A percentile compares a stretch with the other conserved stretches of the same genome.
phyloP scores from a whole-genome alignment of 768 basidiomycete genomes.

The Russula ochroleuca region DNA sequence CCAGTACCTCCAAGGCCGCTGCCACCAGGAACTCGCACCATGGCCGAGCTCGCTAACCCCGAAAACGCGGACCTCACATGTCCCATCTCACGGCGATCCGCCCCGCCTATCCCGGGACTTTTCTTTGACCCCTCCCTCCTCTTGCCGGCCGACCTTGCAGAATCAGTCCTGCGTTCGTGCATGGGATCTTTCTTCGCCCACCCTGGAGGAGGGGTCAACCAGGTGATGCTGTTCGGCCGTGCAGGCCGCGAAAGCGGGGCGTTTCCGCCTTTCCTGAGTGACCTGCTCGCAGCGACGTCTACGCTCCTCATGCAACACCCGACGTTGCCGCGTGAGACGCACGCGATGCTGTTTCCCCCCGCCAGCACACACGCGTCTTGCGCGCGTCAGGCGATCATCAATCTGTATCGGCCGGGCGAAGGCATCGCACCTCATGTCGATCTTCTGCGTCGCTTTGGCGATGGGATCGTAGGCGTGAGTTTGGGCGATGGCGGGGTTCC shows the following conservation, averaged over 20 bases:
- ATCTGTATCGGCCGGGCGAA: conserved; percentile 83
- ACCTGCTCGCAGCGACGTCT: conserved; percentile 51
- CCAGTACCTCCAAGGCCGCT: conserved; percentile 8
- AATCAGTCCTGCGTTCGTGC: conserved; percentile 48
- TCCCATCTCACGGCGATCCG: conserved; percentile 34
- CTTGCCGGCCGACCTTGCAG: conserved; percentile 50
- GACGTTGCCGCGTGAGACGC: conserved; percentile 44
- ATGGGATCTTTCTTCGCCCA: conserved; percentile 51
- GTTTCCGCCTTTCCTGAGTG: conserved; percentile 52
- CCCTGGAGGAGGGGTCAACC: conserved; percentile 45
- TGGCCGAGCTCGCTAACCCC: neutral
- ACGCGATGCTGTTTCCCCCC: conserved; percentile 58
- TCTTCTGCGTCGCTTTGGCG: conserved; percentile 74
- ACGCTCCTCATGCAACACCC: conserved; percentile 44
- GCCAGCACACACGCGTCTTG: conserved; percentile 32
- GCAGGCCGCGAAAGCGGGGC: conserved; percentile 34
- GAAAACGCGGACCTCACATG: conserved; percentile 11
- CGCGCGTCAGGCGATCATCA: conserved; percentile 84
- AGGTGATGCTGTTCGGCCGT: conserved; percentile 84
- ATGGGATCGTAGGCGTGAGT: conserved; percentile 87
- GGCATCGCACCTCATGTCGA: conserved; percentile 90
- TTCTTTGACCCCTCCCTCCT: conserved; percentile 52
- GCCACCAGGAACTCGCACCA: conserved; percentile 7
- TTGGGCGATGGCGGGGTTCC: conserved; percentile 68
- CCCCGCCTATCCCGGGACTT: conserved; percentile 61